phyloP scores from a whole-genome alignment of 192 early-diverging fungal species.

The Gigaspora rosea region DNA sequence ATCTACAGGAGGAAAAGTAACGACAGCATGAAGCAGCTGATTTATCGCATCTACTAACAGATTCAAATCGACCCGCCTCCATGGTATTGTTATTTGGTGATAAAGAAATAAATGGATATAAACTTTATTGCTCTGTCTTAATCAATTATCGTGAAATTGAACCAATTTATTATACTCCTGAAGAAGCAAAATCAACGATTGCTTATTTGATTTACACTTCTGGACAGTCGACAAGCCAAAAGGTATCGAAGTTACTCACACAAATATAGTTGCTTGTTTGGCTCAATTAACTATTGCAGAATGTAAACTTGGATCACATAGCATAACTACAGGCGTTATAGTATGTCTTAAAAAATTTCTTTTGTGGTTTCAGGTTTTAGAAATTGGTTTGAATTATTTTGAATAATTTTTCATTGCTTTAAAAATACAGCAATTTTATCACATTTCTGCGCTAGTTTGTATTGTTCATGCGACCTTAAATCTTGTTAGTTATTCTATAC shows the following conservation, averaged over 20 bases:
- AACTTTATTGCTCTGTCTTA: constrained; percentile 35
- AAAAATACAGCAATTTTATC: constrained; percentile 38
- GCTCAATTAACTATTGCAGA: constrained; percentile 57
- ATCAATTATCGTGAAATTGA: constrained; percentile 29
- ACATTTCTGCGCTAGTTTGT: constrained; percentile 49
- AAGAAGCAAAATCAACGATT: constrained; percentile 38
- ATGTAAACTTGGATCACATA: constrained; percentile 30
- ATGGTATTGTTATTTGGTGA: constrained; percentile 52
- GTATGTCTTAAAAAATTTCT: no score
- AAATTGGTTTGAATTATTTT: no score
- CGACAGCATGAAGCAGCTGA: no score
- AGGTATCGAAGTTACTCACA: constrained; percentile 80
- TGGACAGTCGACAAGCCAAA: constrained; percentile 71
- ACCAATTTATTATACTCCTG: constrained; percentile 28
- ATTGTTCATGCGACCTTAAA: not conserved
- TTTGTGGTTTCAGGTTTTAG: no score
- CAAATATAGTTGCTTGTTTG: constrained; percentile 80
- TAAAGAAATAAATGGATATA: constrained; percentile 37
- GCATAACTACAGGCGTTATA: constrained; percentile 42
- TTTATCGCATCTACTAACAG: not conserved
- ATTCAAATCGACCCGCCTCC: not conserved
- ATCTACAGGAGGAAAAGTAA: no score
- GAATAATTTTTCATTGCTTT: no score
- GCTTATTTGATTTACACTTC: constrained; percentile 75
- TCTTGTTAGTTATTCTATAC: not conserved